Conservation (phyloP, 108 stramenopile species). For the Ochromonas danica region DNA sequence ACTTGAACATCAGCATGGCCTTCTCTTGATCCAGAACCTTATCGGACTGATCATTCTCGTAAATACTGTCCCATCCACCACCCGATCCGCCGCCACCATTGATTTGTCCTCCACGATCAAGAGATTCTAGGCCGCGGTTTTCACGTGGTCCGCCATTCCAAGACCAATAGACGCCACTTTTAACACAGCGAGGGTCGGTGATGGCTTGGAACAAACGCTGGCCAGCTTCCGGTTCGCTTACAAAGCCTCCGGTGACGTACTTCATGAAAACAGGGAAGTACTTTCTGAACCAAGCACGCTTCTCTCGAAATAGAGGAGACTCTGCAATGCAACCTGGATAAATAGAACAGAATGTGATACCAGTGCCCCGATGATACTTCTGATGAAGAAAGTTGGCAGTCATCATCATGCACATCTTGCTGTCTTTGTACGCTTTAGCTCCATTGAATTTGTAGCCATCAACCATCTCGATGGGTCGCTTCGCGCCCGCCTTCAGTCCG, state of each 20-base stretch:
- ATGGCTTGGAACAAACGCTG: constrained; percentile 76
- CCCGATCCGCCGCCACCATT: constrained; percentile 78
- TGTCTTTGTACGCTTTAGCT: constrained; percentile 87
- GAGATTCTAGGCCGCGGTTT: constrained; percentile 75
- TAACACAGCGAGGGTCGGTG: constrained; percentile 76
- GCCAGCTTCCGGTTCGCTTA: constrained; percentile 75
- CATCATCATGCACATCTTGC: constrained; percentile 65
- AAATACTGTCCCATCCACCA: constrained; percentile 77
- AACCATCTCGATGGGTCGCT: constrained; percentile 77
- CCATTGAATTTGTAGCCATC: constrained; percentile 84
- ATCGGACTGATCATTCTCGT: constrained; percentile 80
- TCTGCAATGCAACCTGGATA: constrained; percentile 77
- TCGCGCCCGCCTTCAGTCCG: constrained; percentile 75
- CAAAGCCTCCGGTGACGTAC: constrained; percentile 62
- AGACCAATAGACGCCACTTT: constrained; percentile 64
- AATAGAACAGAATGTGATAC: constrained; percentile 65
- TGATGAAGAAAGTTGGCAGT: constrained; percentile 57
- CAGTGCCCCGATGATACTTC: constrained; percentile 68
- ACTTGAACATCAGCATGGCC: constrained; percentile 64
- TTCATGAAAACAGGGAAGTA: constrained; percentile 75
- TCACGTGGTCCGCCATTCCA: constrained; percentile 77
- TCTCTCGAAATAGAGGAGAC: constrained; percentile 69
- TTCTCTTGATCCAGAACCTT: constrained; percentile 75
- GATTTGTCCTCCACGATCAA: constrained; percentile 79
- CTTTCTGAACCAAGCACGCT: constrained; percentile 70